Evolutionary conservation across 2,329 filamentous ascomycete genomes (phyloP), one percentile per base, ranked within the genome.

Genomic region (Aspergillus tamarii): DNA sequence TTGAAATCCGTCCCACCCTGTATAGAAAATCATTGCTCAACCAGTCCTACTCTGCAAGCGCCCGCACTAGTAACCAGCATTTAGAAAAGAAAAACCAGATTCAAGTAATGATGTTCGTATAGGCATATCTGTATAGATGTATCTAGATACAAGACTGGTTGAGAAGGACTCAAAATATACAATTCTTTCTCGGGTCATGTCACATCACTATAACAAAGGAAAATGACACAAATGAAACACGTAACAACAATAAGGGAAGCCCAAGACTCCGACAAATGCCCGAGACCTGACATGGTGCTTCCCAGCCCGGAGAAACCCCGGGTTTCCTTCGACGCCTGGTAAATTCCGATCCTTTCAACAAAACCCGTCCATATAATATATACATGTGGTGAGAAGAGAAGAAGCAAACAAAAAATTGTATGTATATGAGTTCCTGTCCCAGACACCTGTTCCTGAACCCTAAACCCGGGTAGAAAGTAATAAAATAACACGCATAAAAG

Each of bases 401-500:
- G 23, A 30, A 48, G 21, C 10, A 28, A 28, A 52, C 28, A 19
- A 32, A 52, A 48, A 48, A 48, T 14, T 26, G 45, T 34, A 32
- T 52, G 28, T 52, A 32, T 52, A 52, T 30, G 16, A 12, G 26
- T 52, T 32, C 48, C 26, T 52, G 48, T 52, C 48, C 48, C 48
- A 52, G 48, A 52, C 48, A 52, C 48, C 48, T 32, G 48, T 52
- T n/a, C 48, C 48, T 26, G 16, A 34, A 11, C 67, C n/a, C 67
- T 62, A 48, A 52, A 9, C 19, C 48, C 19, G 16, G 28, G 28
- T n/a, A 32, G 26, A 60, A 62, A 68, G 68, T 62, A 66, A 58
- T 59, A 57, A 64, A 41, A 62, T 55, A n/a, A 62, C 59, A 69
- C 59, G 63, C 57, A 65, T 50, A 63, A 67, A 64, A 68, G 67